phyloP scores from a whole-genome alignment of 129 eudicot species.

The Kitagawia praeruptora region DNA sequence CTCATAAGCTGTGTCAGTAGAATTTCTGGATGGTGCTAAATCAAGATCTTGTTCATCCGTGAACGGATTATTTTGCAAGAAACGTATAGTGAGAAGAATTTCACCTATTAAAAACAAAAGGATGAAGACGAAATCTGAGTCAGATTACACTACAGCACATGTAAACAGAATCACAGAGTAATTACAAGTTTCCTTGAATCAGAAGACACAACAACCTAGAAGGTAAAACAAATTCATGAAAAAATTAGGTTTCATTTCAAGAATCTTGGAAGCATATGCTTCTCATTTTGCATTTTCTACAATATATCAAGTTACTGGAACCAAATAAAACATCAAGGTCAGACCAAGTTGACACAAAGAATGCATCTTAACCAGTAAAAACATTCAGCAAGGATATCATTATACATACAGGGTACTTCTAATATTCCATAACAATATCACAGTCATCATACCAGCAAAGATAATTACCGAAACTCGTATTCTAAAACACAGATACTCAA shows the following conservation, averaged over 20 bases:
- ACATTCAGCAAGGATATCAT: neutral
- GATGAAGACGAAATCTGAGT: neutral
- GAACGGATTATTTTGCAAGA: slow-evolving; percentile 47
- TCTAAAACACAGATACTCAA: neutral
- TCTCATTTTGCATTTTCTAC: neutral
- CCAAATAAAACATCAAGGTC: neutral
- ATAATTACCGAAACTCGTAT: neutral
- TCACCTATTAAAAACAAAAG: slow-evolving; percentile 46
- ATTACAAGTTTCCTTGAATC: neutral
- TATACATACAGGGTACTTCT: neutral
- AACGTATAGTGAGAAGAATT: slow-evolving; percentile 74
- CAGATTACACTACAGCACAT: neutral
- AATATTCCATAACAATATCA: neutral
- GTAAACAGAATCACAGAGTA: neutral
- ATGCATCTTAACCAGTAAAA: neutral
- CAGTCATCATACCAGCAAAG: slow-evolving; percentile 2
- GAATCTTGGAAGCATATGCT: neutral
- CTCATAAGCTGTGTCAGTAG: slow-evolving; percentile 23
- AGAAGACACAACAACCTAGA: neutral
- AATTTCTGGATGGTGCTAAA: slow-evolving; percentile 22
- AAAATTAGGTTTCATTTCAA: neutral
- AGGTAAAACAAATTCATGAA: neutral
- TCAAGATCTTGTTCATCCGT: slow-evolving; percentile 30
- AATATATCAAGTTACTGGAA: neutral
- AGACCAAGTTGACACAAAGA: neutral